Percentiles rank a stretch among this genome's conserved stretches.
phyloP scores from a whole-genome alignment of 306 rosid species.

The Mucuna pruriens region DNA sequence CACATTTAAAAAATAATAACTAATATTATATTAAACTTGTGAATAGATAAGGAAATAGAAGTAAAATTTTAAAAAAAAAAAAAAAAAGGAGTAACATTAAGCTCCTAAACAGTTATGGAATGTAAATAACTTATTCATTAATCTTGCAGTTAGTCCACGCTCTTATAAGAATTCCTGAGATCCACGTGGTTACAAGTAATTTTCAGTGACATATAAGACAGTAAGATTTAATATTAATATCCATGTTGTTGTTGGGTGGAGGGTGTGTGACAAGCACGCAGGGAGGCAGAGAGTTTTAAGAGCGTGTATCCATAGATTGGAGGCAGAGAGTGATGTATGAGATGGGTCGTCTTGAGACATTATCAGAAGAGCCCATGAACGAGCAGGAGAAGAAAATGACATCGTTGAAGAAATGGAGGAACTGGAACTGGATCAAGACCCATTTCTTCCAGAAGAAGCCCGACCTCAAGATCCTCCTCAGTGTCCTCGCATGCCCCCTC shows the following conservation, averaged over 20 bases:
- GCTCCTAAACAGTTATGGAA: no score
- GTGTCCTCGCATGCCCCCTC: conserved; percentile 88
- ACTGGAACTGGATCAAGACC: conserved; percentile 79
- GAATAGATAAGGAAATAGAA: no score
- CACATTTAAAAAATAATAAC: no score
- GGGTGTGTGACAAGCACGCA: neutral
- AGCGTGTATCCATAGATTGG: neutral
- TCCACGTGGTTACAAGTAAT: no score
- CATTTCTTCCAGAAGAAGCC: conserved; percentile 68
- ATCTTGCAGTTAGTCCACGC: no score
- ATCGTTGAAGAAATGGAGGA: conserved; percentile 58
- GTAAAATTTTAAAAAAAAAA: no score
- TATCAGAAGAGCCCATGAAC: conserved; percentile 77
- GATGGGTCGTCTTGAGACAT: conserved; percentile 69
- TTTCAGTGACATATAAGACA: no score
- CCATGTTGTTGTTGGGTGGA: neutral
- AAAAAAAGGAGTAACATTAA: no score
- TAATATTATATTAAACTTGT: no score
- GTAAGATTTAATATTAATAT: no score
- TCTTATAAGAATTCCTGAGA: no score
- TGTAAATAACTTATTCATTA: no score
- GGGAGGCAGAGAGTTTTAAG: neutral
- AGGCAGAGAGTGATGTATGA: neutral
- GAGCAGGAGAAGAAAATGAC: conserved; percentile 41
- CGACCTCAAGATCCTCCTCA: conserved; percentile 73